These are phyloP conservation scores for Ajuga chamaepitys DNA, from an alignment of 257 asterid genomes.

Conservation along the genomic window DNA sequence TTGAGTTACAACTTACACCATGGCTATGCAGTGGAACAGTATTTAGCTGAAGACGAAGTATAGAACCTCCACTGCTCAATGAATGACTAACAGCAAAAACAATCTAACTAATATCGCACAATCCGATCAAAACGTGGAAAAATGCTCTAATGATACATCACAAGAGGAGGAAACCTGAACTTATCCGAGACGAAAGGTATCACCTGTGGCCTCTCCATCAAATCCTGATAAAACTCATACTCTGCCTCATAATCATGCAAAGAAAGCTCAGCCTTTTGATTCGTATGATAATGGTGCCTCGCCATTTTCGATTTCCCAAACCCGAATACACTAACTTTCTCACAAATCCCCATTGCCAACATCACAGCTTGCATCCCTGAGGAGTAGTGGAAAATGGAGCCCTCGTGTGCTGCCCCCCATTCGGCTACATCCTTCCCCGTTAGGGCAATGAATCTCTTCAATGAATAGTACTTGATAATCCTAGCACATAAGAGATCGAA, in stretches of 20 bases:
- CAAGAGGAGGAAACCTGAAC: conserved; percentile 59
- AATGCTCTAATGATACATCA: conserved; percentile 53
- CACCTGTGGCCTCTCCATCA: conserved; percentile 42
- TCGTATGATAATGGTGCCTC: conserved; percentile 89
- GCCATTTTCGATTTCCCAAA: conserved; percentile 65
- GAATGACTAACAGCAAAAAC: conserved; percentile 3
- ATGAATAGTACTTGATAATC: conserved; percentile 77
- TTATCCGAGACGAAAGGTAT: conserved; percentile 71
- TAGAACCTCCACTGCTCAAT: background rate
- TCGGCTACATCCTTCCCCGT: conserved; percentile 43
- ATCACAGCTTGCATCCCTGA: conserved; percentile 95
- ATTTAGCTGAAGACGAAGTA: background rate
- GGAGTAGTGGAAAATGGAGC: conserved; percentile 74
- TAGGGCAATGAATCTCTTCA: conserved; percentile 45
- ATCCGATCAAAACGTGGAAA: background rate
- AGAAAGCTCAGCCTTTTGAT: conserved; percentile 73
- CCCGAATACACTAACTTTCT: conserved; percentile 73
- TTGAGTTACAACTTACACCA: conserved; percentile 20
- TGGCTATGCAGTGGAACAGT: background rate
- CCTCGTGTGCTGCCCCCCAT: conserved; percentile 76
- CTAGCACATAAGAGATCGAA: conserved; percentile 69
- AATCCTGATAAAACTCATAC: conserved; percentile 69
- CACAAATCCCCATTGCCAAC: conserved; percentile 85
- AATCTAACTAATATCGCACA: conserved; percentile 2
- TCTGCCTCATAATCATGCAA: conserved; percentile 94